Conservation (phyloP, 1,284 basidiomycete species). For the Meripilus lineatus region DNA sequence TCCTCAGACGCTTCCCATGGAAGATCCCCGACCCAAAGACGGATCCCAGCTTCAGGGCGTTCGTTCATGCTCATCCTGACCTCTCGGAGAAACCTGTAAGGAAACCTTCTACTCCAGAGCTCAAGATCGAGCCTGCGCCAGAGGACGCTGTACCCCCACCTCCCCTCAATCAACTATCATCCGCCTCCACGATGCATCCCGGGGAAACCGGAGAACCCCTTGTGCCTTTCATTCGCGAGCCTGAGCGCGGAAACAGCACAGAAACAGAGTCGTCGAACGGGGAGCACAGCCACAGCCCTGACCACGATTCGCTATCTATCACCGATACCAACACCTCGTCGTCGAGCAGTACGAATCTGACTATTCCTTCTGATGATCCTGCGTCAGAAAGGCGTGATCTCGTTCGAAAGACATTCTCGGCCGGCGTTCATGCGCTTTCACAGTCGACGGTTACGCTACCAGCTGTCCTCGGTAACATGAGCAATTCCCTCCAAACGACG, state of each 20-base stretch:
- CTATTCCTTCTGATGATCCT: constrained; percentile 18
- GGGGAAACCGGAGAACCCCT: constrained; percentile 11
- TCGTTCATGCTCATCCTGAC: constrained; percentile 90
- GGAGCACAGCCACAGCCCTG: too few species aligned
- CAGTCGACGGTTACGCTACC: constrained; percentile 33
- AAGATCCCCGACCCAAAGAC: constrained; percentile 95
- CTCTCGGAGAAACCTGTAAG: constrained; percentile 26
- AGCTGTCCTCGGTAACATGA: constrained; percentile 21
- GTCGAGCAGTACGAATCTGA: constrained; percentile 18
- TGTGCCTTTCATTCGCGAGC: constrained; percentile 8
- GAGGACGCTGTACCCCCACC: constrained; percentile 9
- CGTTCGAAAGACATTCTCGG: constrained; percentile 19
- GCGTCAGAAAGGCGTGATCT: constrained; percentile 14
- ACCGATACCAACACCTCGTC: constrained; percentile 15
- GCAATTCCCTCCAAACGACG: constrained; percentile 8
- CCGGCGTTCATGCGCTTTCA: constrained; percentile 16
- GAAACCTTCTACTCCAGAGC: constrained; percentile 3
- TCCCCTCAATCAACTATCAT: background rate
- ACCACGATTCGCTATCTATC: constrained; percentile 13
- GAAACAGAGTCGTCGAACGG: constrained; percentile 13
- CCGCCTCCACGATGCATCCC: background rate
- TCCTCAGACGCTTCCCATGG: constrained; percentile 97
- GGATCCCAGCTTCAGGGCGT: constrained; percentile 88
- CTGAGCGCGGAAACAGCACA: constrained; percentile 13
- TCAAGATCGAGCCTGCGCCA: constrained; percentile 3